These are phyloP conservation scores for Fusarium citri DNA, from an alignment of 2,329 filamentous ascomycete species.

Conservation along the genomic window DNA sequence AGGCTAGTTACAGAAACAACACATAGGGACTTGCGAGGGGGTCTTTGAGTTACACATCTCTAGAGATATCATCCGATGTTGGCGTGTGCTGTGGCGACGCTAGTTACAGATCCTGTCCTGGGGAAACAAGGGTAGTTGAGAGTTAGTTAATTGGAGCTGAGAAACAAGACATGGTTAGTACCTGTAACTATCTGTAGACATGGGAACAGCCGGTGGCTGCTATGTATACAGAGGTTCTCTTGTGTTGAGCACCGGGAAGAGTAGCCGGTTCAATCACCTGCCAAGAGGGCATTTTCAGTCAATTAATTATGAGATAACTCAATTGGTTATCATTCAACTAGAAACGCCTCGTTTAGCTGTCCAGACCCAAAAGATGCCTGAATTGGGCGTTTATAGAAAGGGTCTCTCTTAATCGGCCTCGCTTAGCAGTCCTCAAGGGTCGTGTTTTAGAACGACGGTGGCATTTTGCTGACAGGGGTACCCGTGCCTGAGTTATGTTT, in stretches of 20 bases:
- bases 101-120: conserved; percentile 33
- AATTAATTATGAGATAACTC: neutral
- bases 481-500: conserved; percentile 35
- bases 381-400: conserved; percentile 29
- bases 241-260: neutral
- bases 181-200: conserved; percentile 2
- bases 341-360: neutral
- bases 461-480: conserved; percentile 30
- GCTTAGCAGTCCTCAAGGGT: neutral
- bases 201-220: neutral
- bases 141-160: conserved; percentile 8
- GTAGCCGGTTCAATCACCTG: conserved; percentile 6
- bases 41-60: conserved; percentile 36
- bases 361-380: neutral
- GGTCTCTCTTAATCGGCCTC: conserved; percentile 2
- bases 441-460: neutral
- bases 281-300: neutral
- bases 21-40: conserved; percentile 19
- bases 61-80: conserved; percentile 47
- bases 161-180: conserved; percentile 7
- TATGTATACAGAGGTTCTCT: neutral
- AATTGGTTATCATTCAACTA: neutral
- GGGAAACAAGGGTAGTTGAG: conserved; percentile 19
- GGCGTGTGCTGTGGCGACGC: conserved; percentile 37
- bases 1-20: conserved; percentile 6